phyloP scores from a whole-genome alignment of 192 early-diverging fungal species.

The Gigaspora rosea region DNA sequence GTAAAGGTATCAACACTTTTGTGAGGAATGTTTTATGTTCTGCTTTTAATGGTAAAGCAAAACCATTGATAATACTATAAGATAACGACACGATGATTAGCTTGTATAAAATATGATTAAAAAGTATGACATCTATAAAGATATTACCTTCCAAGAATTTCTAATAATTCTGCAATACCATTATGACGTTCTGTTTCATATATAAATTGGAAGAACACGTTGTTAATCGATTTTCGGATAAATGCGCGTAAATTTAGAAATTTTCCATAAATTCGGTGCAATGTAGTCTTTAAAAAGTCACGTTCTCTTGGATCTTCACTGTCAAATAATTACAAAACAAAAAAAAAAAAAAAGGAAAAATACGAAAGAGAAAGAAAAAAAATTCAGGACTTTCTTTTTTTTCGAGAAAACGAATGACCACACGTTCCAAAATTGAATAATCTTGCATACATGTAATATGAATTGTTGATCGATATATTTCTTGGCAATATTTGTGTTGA shows the following conservation, averaged over 20 bases:
- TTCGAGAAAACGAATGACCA: conserved; percentile 11
- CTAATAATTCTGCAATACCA: conserved; percentile 96
- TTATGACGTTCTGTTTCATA: conserved; percentile 98
- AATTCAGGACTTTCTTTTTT: background rate
- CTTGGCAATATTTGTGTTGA: conserved; percentile 95
- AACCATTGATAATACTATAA: conserved; percentile 98
- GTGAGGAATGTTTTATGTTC: conserved; percentile 97
- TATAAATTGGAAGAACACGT: conserved; percentile 97
- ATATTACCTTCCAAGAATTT: conserved; percentile 92
- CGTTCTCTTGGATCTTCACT: conserved; percentile 98
- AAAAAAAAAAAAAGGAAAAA: conserved; percentile 22
- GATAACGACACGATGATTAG: background rate
- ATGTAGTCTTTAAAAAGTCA: conserved; percentile 96
- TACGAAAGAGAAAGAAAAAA: conserved; percentile 3
- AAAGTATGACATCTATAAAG: background rate
- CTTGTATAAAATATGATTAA: too few relatives aligned
- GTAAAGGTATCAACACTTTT: conserved; percentile 91
- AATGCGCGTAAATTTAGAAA: conserved; percentile 96
- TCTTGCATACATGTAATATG: conserved; percentile 71
- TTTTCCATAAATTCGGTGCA: conserved; percentile 98
- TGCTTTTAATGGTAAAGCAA: conserved; percentile 97
- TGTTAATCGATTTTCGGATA: conserved; percentile 96
- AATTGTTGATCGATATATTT: conserved; percentile 97
- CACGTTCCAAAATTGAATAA: background rate
- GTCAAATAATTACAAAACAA: conserved; percentile 89